Base-by-base conservation (phyloP, 139 green algal species). In the Chlorella sp. region DNA sequence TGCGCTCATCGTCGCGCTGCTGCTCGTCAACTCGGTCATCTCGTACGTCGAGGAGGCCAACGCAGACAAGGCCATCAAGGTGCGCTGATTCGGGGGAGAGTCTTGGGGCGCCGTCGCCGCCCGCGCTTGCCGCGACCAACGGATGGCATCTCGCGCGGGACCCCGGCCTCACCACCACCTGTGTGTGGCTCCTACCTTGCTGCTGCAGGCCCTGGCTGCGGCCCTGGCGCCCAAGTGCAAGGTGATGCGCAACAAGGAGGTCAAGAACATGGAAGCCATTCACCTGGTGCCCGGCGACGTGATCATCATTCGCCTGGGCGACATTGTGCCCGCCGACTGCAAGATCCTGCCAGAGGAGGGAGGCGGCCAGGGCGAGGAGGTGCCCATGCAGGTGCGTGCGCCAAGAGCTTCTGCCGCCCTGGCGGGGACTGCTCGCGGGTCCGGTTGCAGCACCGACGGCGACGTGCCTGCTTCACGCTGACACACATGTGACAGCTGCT, bases 321-420 rank as follows among this genome's bases (percentile, higher is more conserved):
- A 95, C 65, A 87, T 96, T 31, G 86, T 97, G 5, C 91, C 92
- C 2, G 92, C 92, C 1, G 92, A 97, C 73, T 79, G 91, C 55
- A 96, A 96, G 74, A 80, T 97, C 4, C 77, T 97, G 72, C 76
- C 67, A 3, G 86, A 90, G 64, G 69, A 72, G 24, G 65, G 67
- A 2, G 62, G 71, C 6, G 73, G 59, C 31, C 80, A 89, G 1
- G 69, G 67, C 35, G 80, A 88, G 2, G 85, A 91, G 69, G 75
- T 73, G 1, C 88, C 87, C 31, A 88, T 94, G 80, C 85, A 92
- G 88, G 88, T 84, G 26, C 2, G n/a, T n/a, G n/a, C n/a, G n/a
- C n/a, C n/a, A n/a, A n/a, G n/a, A n/a, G n/a, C n/a, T n/a, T n/a
- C n/a, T n/a, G n/a, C n/a, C n/a, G n/a, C n/a, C n/a, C n/a, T n/a